Evolutionary conservation across 805 yeast species (phyloP).

Genomic region (Candida mattraensis): DNA sequence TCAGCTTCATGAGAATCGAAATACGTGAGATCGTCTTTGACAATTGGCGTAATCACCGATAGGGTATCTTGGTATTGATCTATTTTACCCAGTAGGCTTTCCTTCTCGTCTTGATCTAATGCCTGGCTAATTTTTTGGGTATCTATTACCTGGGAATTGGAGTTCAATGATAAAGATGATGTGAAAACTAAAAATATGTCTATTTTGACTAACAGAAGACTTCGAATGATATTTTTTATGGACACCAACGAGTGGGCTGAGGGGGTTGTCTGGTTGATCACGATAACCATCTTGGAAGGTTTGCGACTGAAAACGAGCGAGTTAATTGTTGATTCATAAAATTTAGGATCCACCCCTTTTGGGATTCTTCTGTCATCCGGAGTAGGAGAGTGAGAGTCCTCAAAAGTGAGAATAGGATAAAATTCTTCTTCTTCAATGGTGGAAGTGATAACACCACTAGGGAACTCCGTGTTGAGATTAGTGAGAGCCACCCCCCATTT

Average conservation of each 20-base stretch:
- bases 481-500: constrained; percentile 35
- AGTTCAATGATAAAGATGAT: constrained; percentile 18
- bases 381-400: constrained; percentile 1
- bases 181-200: constrained; percentile 26
- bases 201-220: constrained; percentile 31
- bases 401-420: constrained; percentile 9
- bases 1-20: neutral
- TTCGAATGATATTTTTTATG: constrained; percentile 31
- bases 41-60: constrained; percentile 13
- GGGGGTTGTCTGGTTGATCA: constrained; percentile 28
- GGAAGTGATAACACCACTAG: constrained; percentile 26
- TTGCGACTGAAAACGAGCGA: constrained; percentile 24
- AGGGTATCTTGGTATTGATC: constrained; percentile 19
- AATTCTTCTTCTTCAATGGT: constrained; percentile 29
- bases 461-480: constrained; percentile 24
- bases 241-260: constrained; percentile 23
- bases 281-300: constrained; percentile 29
- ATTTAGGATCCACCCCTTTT: constrained; percentile 29
- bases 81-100: constrained; percentile 11
- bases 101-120: constrained; percentile 9
- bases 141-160: constrained; percentile 15
- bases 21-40: neutral
- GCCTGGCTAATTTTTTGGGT: constrained; percentile 13
- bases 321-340: constrained; percentile 31
- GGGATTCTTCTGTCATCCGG: constrained; percentile 18